These are phyloP conservation scores for Saccharomyces jurei DNA, from an alignment of 805 yeast genomes.

Conservation along the genomic window DNA sequence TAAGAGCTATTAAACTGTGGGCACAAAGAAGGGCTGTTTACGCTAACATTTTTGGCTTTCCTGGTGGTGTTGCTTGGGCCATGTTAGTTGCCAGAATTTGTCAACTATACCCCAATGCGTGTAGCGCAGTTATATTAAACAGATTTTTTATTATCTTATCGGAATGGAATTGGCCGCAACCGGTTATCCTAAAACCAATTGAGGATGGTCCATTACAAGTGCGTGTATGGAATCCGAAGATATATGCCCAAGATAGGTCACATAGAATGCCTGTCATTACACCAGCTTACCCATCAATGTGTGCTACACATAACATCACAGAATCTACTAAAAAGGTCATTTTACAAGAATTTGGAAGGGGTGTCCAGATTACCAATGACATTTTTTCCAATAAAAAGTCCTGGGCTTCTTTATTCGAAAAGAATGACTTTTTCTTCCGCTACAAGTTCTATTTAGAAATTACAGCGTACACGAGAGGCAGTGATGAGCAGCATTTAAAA, in stretches of 20 bases:
- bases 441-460: slow-evolving; percentile 84
- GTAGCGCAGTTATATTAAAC: slow-evolving; percentile 81
- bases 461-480: slow-evolving; percentile 65
- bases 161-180: slow-evolving; percentile 98
- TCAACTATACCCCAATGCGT: slow-evolving; percentile 93
- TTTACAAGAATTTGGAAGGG: slow-evolving; percentile 70
- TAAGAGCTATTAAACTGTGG: slow-evolving; percentile 92
- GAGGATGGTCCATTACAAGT: slow-evolving; percentile 97
- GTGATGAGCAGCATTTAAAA: slow-evolving; percentile 73
- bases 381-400: slow-evolving; percentile 52
- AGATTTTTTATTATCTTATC: slow-evolving; percentile 80
- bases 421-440: slow-evolving; percentile 72
- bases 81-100: slow-evolving; percentile 98
- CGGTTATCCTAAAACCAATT: slow-evolving; percentile 82
- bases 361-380: slow-evolving; percentile 59
- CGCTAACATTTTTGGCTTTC: slow-evolving; percentile 93
- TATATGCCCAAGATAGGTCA: slow-evolving; percentile 80
- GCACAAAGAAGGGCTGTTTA: slow-evolving; percentile 92
- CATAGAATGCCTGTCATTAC: slow-evolving; percentile 98
- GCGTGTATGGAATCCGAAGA: slow-evolving; percentile 90
- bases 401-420: slow-evolving; percentile 72
- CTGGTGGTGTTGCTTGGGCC: slow-evolving; percentile 99
- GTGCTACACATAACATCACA: slow-evolving; percentile 95
- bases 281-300: slow-evolving; percentile 89
- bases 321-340: slow-evolving; percentile 80